Percentiles rank a stretch among this genome's conserved stretches.
Conservation (phyloP, 495 filamentous ascomycete genomes). For the Terfezia boudieri region DNA sequence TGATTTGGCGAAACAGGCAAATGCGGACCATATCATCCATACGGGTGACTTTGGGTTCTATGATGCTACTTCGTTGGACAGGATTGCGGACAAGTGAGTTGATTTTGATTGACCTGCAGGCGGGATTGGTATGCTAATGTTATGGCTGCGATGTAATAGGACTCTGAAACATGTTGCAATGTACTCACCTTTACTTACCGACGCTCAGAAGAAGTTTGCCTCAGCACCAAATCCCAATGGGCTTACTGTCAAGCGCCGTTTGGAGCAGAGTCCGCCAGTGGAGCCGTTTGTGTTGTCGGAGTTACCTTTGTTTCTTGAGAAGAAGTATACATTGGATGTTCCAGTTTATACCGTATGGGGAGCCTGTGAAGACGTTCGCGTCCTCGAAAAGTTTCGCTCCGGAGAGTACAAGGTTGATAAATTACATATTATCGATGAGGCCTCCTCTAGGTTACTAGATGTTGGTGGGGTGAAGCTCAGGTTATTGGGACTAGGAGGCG, state of each 20-base stretch:
- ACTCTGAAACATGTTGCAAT: constrained; percentile 95
- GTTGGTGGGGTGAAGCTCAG: constrained; percentile 91
- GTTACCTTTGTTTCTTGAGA: constrained; percentile 73
- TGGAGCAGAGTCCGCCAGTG: constrained; percentile 26
- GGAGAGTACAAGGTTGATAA: constrained; percentile 97
- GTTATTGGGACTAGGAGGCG: constrained; percentile 79
- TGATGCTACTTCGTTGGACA: constrained; percentile 82
- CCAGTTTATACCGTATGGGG: constrained; percentile 99
- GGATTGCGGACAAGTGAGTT: constrained; percentile 95
- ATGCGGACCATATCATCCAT: constrained; percentile 90
- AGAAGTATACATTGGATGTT: constrained; percentile 70
- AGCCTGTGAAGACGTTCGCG: constrained; percentile 94
- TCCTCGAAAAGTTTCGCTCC: constrained; percentile 93
- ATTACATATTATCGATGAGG: constrained; percentile 94
- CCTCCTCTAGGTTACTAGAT: constrained; percentile 80
- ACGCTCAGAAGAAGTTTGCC: constrained; percentile 70
- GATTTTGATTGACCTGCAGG: constrained; percentile 8
- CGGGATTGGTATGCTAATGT: not conserved
- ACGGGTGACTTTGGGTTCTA: constrained; percentile 99
- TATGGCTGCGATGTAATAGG: constrained; percentile 25
- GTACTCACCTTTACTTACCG: constrained; percentile 84
- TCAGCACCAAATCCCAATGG: constrained; percentile 28
- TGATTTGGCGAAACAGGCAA: constrained; percentile 78
- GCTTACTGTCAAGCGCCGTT: constrained; percentile 64
- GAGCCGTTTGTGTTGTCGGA: constrained; percentile 78